Percentiles rank a stretch among this genome's conserved stretches.
Conservation (phyloP, 805 yeast genomes). For the Yarrowia keelungensis region DNA sequence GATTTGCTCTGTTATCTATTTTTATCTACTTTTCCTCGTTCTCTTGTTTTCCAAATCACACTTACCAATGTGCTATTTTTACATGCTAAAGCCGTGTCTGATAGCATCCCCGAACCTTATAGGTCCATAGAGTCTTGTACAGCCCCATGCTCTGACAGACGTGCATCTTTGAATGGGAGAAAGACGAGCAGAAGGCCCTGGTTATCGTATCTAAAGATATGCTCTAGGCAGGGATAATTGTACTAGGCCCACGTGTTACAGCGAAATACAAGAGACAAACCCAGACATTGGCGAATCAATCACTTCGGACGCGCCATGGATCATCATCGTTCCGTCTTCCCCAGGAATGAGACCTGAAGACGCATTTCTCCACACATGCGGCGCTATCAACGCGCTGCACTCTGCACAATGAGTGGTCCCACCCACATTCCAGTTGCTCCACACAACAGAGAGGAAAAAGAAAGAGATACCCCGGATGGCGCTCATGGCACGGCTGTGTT, state of each 20-base stretch:
- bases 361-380: slow-evolving; percentile 27
- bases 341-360: neutral
- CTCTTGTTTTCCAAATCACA: no score
- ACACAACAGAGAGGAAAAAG: neutral
- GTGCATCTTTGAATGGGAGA: neutral
- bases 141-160: slow-evolving; percentile 34
- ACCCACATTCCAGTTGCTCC: slow-evolving; percentile 19
- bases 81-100: slow-evolving; percentile 36
- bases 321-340: neutral
- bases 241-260: neutral
- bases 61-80: slow-evolving; percentile 18
- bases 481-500: slow-evolving; percentile 33
- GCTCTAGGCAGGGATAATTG: neutral
- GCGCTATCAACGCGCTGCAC: slow-evolving; percentile 29
- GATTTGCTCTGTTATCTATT: no score
- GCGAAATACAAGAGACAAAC: no score
- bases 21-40: no score
- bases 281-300: no score
- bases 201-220: neutral
- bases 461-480: slow-evolving; percentile 1
- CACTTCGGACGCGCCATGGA: no score
- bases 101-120: slow-evolving; percentile 9
- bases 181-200: neutral
- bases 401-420: slow-evolving; percentile 25
- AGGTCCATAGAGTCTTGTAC: slow-evolving; percentile 6